Conservation (phyloP, 768 basidiomycete genomes). For the Xerocomus brunneocitrinus region DNA sequence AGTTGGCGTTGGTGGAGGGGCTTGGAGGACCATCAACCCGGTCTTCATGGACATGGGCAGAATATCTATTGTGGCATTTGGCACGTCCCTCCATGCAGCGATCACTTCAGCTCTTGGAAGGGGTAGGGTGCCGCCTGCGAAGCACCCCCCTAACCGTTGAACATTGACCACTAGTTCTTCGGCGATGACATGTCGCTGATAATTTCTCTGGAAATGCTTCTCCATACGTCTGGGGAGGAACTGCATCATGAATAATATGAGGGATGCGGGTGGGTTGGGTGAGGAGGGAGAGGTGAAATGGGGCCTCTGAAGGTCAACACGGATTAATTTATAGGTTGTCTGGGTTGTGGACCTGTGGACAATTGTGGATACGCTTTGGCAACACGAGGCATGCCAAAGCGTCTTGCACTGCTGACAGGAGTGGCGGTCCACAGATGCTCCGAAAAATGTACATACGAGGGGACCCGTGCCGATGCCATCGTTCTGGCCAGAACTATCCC, state of each 20-base stretch:
- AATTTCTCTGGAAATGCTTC: slow-evolving; percentile 13
- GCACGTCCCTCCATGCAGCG: slow-evolving; percentile 24
- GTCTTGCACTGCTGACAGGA: slow-evolving; percentile 4
- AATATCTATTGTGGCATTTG: slow-evolving; percentile 17
- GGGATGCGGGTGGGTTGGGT: neutral
- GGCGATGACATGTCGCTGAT: slow-evolving; percentile 4
- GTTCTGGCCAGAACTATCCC: neutral
- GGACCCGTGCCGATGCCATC: neutral
- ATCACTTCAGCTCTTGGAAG: slow-evolving; percentile 12
- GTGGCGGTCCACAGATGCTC: slow-evolving; percentile 10
- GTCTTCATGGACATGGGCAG: slow-evolving; percentile 9
- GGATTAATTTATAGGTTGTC: slow-evolving; percentile 16
- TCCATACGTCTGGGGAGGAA: slow-evolving; percentile 1
- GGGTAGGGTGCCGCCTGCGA: slow-evolving; percentile 14
- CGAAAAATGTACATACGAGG: slow-evolving; percentile 1
- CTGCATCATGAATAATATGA: slow-evolving; percentile 4
- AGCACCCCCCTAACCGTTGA: slow-evolving; percentile 17
- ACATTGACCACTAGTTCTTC: slow-evolving; percentile 14
- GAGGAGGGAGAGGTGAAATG: neutral
- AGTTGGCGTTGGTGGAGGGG: slow-evolving; percentile 22
- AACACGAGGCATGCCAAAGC: slow-evolving; percentile 26
- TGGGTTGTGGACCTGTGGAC: slow-evolving; percentile 23
- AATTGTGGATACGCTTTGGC: slow-evolving; percentile 22
- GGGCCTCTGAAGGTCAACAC: neutral
- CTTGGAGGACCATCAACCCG: neutral